Base-by-base conservation (phyloP, 257 asterid species). In the Datura wrightii region DNA sequence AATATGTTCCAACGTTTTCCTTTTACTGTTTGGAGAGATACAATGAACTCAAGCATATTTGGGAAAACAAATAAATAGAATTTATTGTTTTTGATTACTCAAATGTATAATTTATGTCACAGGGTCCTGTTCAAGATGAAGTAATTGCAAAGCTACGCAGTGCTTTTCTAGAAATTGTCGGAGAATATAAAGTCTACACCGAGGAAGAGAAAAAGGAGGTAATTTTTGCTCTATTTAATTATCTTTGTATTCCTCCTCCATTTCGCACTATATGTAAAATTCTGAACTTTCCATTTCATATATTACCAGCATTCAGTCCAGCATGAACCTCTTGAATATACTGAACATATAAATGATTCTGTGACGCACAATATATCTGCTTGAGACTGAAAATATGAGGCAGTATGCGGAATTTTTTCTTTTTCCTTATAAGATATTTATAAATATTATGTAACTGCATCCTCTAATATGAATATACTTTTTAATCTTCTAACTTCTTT, bases 61-160 rank as follows among this genome's bases (percentile, higher is more conserved):
- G 24, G 11, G 8, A 78, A 3, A 8, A 74, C 19, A 74, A 72
- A 76, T 31, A 76, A 50, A 9, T 50, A 50, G 81, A 76, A 76
- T 52, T 19, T 13, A 78, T 78, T 52, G 63, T 52, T 34, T 78
- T 52, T 48, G 11, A 19, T 19, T 31, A 24, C 56, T 60, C 79
- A 8, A 65, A 44, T 19, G 11, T 4, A 37, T 10, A 42, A 67
- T 48, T 66, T 50, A 52, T 83, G 55, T 83, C 63, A 70, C 88
- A 97, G 99, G 98, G 99, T 82, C 99, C 99, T 70, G 97, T 92
- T 82, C 93, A 92, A 89, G 99, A 97, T 88, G 98, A 94, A 84
- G 98, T 94, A 70, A 92, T 93, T 72, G 91, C 95, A 65, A 91
- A 92, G 89, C 92, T 97, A 80, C 99, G 98, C 65, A 87, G 81